Evolutionary conservation across 306 rosid genomes (phyloP).

Genomic region (Gleditsia sinensis): DNA sequence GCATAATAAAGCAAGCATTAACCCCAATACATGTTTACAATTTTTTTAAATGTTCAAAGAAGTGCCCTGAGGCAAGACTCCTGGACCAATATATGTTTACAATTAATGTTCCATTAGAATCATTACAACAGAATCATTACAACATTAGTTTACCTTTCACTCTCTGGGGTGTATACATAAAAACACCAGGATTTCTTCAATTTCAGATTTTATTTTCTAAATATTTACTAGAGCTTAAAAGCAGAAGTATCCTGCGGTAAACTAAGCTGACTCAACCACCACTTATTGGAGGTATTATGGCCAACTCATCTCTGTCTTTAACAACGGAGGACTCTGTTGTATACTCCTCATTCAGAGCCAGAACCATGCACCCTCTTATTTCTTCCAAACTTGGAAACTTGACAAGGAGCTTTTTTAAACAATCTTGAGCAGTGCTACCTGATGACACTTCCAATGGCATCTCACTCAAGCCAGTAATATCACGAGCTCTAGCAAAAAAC

Average conservation of each 20-base stretch:
- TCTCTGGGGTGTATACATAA: neutral
- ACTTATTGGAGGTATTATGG: slow-evolving; percentile 88
- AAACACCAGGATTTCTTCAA: slow-evolving; percentile 19
- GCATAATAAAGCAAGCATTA: no score
- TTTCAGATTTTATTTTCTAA: neutral
- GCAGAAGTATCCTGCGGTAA: neutral
- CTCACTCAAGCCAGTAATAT: slow-evolving; percentile 68
- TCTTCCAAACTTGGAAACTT: slow-evolving; percentile 76
- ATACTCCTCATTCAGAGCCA: slow-evolving; percentile 88
- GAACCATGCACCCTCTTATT: slow-evolving; percentile 69
- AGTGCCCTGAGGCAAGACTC: no score
- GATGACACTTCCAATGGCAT: slow-evolving; percentile 65
- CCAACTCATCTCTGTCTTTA: slow-evolving; percentile 75
- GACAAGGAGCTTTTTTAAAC: slow-evolving; percentile 62
- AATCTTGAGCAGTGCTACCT: slow-evolving; percentile 73
- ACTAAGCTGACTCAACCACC: slow-evolving; percentile 58
- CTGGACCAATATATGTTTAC: no score
- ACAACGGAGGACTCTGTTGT: slow-evolving; percentile 57
- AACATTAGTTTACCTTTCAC: neutral
- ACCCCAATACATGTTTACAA: no score
- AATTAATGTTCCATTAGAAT: no score
- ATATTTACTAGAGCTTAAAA: neutral
- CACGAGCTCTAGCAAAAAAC: slow-evolving; percentile 92
- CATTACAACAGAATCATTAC: no score
- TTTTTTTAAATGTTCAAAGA: no score